phyloP scores from a whole-genome alignment of 2,329 filamentous ascomycete species.

The Hypoxylon sp. region DNA sequence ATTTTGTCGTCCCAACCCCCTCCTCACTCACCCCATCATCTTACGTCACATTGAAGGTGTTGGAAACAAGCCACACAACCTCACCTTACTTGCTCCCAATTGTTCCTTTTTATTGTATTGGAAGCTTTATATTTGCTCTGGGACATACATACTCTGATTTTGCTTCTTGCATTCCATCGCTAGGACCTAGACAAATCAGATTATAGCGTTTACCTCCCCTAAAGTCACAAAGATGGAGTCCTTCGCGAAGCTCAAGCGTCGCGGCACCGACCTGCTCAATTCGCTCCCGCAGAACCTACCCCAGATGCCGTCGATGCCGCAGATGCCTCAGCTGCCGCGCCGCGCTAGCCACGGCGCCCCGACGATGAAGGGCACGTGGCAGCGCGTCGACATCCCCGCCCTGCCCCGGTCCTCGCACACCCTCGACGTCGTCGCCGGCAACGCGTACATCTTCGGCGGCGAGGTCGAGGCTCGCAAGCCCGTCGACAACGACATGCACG shows the following conservation, averaged over 20 bases:
- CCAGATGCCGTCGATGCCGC: conserved; percentile 45
- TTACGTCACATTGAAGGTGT: conserved; percentile 30
- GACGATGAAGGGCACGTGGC: conserved; percentile 69
- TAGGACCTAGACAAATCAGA: neutral
- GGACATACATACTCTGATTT: neutral
- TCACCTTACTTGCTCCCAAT: neutral
- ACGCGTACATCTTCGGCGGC: conserved; percentile 79
- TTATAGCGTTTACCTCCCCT: neutral
- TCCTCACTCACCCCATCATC: conserved; percentile 17
- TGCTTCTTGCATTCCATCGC: neutral
- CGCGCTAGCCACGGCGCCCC: conserved; percentile 42
- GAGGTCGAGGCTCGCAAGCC: conserved; percentile 74
- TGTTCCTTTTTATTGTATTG: neutral
- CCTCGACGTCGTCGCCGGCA: conserved; percentile 68
- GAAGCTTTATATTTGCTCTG: neutral
- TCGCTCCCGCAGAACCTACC: conserved; percentile 60
- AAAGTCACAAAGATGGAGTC: conserved; percentile 59
- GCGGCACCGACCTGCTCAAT: conserved; percentile 65
- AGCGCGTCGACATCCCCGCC: conserved; percentile 64
- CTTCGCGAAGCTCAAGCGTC: conserved; percentile 65
- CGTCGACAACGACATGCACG: conserved; percentile 78
- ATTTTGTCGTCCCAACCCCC: conserved; percentile 12
- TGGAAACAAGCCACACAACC: conserved; percentile 24
- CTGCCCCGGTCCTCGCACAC: conserved; percentile 81
- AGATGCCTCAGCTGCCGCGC: conserved; percentile 40